phyloP scores from a whole-genome alignment of 108 stramenopile genomes.

The Cyclotella baltica region DNA sequence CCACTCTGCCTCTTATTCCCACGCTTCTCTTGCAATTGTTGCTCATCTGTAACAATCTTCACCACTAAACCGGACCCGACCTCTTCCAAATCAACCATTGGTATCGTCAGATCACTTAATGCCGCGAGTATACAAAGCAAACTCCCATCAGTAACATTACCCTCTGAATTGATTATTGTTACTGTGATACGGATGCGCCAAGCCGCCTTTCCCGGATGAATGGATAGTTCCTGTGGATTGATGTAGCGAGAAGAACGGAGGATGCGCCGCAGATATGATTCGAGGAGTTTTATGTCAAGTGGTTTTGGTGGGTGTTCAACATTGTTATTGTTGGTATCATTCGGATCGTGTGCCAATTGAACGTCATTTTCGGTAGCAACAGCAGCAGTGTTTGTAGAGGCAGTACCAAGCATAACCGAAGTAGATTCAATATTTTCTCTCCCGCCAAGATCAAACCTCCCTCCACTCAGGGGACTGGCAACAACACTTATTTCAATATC shows the following conservation, averaged over 20 bases:
- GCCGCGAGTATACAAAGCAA: conserved; percentile 76
- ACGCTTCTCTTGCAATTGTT: neutral
- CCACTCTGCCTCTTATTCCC: conserved; percentile 28
- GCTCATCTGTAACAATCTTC: conserved; percentile 9
- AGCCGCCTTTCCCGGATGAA: conserved; percentile 55
- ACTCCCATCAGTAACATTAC: conserved; percentile 69
- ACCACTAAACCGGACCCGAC: conserved; percentile 39
- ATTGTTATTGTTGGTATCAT: neutral
- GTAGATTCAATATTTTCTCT: conserved; percentile 11
- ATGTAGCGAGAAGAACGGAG: conserved; percentile 38
- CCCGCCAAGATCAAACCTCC: conserved; percentile 36
- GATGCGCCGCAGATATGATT: conserved; percentile 50
- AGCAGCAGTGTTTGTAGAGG: neutral
- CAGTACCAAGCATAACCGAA: conserved; percentile 1
- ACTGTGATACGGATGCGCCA: conserved; percentile 67
- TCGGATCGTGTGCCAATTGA: conserved; percentile 10
- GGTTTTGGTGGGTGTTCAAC: conserved; percentile 25
- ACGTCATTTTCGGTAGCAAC: neutral
- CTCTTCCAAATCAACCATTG: conserved; percentile 51
- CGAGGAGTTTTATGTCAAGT: conserved; percentile 37
- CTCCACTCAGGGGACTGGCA: conserved; percentile 42
- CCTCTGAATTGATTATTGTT: conserved; percentile 65
- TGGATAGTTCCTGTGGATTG: conserved; percentile 41
- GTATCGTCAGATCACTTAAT: conserved; percentile 69
- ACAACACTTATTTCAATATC: conserved; percentile 58